Conservation (phyloP, 176 grass and related monocot genomes). For the Musa itinerans region DNA sequence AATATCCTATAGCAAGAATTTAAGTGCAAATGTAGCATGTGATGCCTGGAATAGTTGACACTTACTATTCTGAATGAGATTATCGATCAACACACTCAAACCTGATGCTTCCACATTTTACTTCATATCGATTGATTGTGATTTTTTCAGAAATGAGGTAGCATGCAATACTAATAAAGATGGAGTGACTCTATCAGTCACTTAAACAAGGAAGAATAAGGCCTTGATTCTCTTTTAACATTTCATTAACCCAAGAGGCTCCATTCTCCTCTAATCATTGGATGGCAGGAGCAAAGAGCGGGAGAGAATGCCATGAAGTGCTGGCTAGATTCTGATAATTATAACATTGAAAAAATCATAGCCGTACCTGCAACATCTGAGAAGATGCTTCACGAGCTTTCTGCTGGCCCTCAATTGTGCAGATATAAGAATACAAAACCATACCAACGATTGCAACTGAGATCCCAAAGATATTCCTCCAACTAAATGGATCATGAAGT, state of each 20-base stretch:
- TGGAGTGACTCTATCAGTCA: background rate
- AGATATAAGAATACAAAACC: slow-evolving; percentile 85
- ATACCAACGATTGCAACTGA: slow-evolving; percentile 87
- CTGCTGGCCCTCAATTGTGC: slow-evolving; percentile 47
- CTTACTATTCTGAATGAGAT: too few relatives aligned
- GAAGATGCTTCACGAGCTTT: slow-evolving; percentile 61
- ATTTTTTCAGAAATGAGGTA: background rate
- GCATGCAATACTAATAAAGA: background rate
- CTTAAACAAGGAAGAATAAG: too few relatives aligned
- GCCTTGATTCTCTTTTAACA: too few relatives aligned
- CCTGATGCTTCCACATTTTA: too few relatives aligned
- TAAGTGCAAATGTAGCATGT: too few relatives aligned
- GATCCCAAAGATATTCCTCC: slow-evolving; percentile 96
- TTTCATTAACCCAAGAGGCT: background rate
- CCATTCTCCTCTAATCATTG: background rate
- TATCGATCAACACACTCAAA: too few relatives aligned
- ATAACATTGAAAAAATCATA: background rate
- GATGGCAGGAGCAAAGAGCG: background rate
- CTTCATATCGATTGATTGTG: too few relatives aligned
- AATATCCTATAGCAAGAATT: too few relatives aligned
- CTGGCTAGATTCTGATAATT: background rate
- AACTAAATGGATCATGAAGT: slow-evolving; percentile 95
- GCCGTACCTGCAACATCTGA: slow-evolving; percentile 64
- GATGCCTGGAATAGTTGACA: too few relatives aligned
- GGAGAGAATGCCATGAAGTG: too few relatives aligned